phyloP scores from a whole-genome alignment of 169 alveolate genomes.

The Plasmodium sp. region DNA sequence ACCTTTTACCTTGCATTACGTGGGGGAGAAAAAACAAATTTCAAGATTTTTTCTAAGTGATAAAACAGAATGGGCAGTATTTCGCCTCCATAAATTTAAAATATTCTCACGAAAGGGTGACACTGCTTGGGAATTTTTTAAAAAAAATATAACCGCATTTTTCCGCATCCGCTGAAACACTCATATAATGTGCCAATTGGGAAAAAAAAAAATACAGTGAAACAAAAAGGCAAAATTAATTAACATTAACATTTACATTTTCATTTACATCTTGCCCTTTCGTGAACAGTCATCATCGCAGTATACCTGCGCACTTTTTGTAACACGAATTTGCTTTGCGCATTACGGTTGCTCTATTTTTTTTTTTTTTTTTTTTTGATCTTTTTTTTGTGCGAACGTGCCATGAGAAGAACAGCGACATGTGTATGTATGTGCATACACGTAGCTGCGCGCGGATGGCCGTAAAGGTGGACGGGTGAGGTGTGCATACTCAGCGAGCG shows the following conservation, averaged over 20 bases:
- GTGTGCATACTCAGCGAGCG: not conserved
- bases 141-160: not conserved
- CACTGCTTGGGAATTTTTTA: not conserved
- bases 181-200: not conserved
- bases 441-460: not conserved
- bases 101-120: not conserved
- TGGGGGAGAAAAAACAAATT: not conserved
- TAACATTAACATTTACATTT: not conserved
- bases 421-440: not conserved
- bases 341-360: not conserved
- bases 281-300: not conserved
- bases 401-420: not conserved
- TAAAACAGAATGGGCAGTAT: not conserved
- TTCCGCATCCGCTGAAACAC: not conserved
- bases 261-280: not conserved
- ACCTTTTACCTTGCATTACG: not conserved
- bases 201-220: not conserved
- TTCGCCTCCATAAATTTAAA: not conserved
- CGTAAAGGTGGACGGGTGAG: not conserved
- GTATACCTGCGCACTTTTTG: not conserved
- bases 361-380: not conserved
- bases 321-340: not conserved
- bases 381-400: not conserved
- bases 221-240: not conserved
- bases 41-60: not conserved